A percentile compares a stretch with the other conserved stretches of the same genome.
phyloP scores from a whole-genome alignment of 306 rosid genomes.

The Corylus heterophylla region DNA sequence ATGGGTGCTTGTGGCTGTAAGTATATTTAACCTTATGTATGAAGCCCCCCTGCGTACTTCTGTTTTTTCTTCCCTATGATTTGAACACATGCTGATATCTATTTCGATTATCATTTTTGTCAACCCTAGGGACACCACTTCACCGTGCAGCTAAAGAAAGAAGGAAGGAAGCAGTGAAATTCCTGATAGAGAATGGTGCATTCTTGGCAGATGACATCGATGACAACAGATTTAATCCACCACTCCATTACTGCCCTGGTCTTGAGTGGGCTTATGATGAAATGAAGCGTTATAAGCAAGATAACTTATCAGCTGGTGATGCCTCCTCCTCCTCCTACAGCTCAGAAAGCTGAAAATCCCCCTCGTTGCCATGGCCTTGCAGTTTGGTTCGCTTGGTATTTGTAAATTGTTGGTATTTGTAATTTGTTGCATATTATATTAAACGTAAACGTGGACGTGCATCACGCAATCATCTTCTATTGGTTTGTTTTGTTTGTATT shows the following conservation, averaged over 20 bases:
- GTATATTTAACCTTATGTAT: constrained; percentile 22
- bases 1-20: constrained; percentile 96
- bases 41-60: not conserved
- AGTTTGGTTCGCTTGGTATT: not conserved
- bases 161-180: constrained; percentile 82
- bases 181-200: constrained; percentile 87
- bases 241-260: constrained; percentile 88
- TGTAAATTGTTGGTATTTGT: no score
- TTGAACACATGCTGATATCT: not conserved
- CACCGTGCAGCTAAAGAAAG: constrained; percentile 93
- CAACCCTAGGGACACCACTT: constrained; percentile 85
- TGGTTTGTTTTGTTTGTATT: no score
- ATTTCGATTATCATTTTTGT: not conserved
- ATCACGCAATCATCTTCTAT: no score
- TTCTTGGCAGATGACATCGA: constrained; percentile 83
- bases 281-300: constrained; percentile 65
- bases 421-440: not conserved
- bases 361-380: not conserved
- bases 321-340: constrained; percentile 72
- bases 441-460: not conserved
- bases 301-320: constrained; percentile 49
- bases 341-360: constrained; percentile 57
- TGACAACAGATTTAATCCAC: constrained; percentile 92
- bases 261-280: constrained; percentile 99
- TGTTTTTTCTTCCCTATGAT: not conserved